These are phyloP conservation scores for Penicillium coprophilum DNA, from an alignment of 495 filamentous ascomycete genomes.

Conservation along the genomic window DNA sequence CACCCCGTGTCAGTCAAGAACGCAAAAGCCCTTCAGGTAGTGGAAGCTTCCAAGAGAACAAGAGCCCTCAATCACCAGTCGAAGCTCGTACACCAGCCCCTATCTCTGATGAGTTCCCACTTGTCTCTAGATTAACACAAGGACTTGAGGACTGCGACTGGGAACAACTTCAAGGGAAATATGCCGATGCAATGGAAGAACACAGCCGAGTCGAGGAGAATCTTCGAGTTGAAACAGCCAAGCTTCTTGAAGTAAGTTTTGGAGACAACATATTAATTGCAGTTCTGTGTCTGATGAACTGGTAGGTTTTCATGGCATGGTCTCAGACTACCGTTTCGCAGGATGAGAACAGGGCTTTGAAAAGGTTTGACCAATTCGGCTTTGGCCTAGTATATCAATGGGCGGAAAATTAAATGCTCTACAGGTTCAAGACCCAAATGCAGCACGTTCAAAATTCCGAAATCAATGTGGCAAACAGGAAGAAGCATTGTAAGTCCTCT, in stretches of 20 bases:
- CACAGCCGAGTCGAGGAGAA: constrained; percentile 59
- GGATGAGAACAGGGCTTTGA: constrained; percentile 68
- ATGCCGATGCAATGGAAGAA: constrained; percentile 57
- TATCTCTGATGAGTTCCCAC: constrained; percentile 12
- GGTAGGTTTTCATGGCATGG: constrained; percentile 70
- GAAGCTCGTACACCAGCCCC: constrained; percentile 1
- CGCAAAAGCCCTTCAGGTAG: constrained; percentile 4
- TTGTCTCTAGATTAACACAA: constrained; percentile 21
- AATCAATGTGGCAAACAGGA: constrained; percentile 64
- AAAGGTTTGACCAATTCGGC: constrained; percentile 50
- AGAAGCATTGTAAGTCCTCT: constrained; percentile 63
- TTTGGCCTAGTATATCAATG: not conserved
- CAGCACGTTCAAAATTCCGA: constrained; percentile 71
- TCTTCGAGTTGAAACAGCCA: constrained; percentile 61
- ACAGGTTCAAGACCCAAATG: constrained; percentile 72
- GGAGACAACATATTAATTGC: not conserved
- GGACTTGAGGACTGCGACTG: constrained; percentile 56
- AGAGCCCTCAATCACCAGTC: constrained; percentile 14
- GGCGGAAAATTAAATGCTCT: constrained; percentile 4
- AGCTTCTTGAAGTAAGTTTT: constrained; percentile 55
- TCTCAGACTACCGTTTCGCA: constrained; percentile 60
- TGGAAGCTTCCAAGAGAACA: constrained; percentile 6
- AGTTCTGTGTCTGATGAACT: constrained; percentile 1
- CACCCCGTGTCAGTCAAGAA: constrained; percentile 4
- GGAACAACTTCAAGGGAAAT: constrained; percentile 65